Base-by-base conservation (phyloP, 345 rosid genomes). In the Acer saccharum region DNA sequence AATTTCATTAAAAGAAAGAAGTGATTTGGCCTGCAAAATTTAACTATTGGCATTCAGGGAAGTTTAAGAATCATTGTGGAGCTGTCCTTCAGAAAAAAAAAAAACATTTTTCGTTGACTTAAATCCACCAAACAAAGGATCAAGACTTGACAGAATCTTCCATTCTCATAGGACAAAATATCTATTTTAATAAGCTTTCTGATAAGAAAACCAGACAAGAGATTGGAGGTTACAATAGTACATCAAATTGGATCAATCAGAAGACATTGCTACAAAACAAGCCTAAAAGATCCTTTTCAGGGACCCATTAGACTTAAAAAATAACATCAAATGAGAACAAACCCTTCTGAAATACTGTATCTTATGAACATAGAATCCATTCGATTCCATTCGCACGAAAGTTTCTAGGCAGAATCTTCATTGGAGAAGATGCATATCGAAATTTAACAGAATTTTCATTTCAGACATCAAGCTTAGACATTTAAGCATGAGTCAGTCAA, bases 401-500 rank as follows among this genome's bases (percentile, higher is more conserved):
- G 18, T 54, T 5, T 27, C 41, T 43, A 2, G 23, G 3, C 48
- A 43, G 57, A 14, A 61, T 73, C n/a, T 61, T 60, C 55, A 44
- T 9, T 25, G 23, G 60, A 44, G 43, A 27, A 44, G 43, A 27
- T 44, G 60, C 41, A 10, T 23, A 17, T 10, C 27, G 16, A 46
- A 44, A 63, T 74, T 74, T 44, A 18, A 44, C 71, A 65, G 63
- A 65, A 71, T 35, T 35, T 74, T 48, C 64, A 48, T 35, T 74
- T 48, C 64, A 48, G 44, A 29, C 44, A 39, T 3, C 20, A 57
- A 65, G 27, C 43, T 32, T 70, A 52, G 55, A 20, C 41, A 9
- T 39, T 14, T 44, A 54, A 32, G 69, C 72, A 75, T 81, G 86
- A 78, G 73, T 43, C 78, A 68, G 10, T 39, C 57, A 71, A n/a